Conservation (phyloP, 306 rosid species). For the Inga laurina region DNA sequence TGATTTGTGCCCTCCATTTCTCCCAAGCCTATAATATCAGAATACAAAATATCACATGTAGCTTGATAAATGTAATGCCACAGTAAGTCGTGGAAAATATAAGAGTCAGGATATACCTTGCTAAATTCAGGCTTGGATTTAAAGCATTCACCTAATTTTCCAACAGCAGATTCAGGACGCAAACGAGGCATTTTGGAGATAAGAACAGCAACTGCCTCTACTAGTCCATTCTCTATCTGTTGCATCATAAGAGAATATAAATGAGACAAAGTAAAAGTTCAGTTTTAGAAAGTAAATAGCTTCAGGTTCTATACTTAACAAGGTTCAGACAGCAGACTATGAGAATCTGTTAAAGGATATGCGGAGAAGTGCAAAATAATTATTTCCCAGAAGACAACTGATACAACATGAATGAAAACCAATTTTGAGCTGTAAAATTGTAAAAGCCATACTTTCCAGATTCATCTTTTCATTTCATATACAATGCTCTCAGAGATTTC, state of each 20-base stretch:
- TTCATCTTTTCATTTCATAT: slow-evolving; percentile 12
- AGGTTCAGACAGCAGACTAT: neutral
- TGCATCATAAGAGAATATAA: slow-evolving; percentile 27
- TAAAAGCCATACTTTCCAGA: slow-evolving; percentile 20
- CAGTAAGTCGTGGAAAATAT: neutral
- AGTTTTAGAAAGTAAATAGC: neutral
- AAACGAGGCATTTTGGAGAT: slow-evolving; percentile 85
- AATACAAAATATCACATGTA: slow-evolving; percentile 26
- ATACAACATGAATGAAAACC: slow-evolving; percentile 1
- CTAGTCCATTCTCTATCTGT: slow-evolving; percentile 90
- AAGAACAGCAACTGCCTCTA: slow-evolving; percentile 88
- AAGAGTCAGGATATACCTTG: slow-evolving; percentile 53
- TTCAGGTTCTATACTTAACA: slow-evolving; percentile 7
- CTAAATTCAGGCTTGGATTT: slow-evolving; percentile 84
- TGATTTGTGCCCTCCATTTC: slow-evolving; percentile 84
- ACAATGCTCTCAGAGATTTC: slow-evolving; percentile 30
- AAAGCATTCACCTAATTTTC: slow-evolving; percentile 75
- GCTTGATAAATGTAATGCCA: neutral
- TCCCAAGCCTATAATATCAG: slow-evolving; percentile 79
- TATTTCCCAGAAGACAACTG: neutral
- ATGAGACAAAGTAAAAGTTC: slow-evolving; percentile 30
- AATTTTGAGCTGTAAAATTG: slow-evolving; percentile 16
- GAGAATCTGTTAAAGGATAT: neutral
- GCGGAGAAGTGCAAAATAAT: neutral
- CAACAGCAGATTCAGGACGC: slow-evolving; percentile 64